Evolutionary conservation across 2,329 filamentous ascomycete genomes (phyloP).

Genomic region (Fusarium xyrophilum): DNA sequence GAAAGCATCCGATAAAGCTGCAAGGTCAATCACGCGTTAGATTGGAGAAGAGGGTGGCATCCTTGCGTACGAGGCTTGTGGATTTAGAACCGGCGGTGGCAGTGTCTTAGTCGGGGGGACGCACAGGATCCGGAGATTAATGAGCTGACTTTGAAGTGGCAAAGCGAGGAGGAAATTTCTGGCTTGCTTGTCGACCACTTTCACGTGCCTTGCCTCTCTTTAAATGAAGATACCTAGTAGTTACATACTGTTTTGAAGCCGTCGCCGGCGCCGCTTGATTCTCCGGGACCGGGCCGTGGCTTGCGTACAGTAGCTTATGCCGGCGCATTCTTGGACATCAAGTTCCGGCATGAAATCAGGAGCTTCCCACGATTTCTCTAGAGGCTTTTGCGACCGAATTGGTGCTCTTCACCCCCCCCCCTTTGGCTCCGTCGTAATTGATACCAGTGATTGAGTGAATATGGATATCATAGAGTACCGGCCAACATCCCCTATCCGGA

Average conservation of each 20-base stretch:
- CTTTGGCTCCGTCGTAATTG: not conserved
- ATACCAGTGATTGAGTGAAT: not conserved
- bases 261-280: conserved; percentile 3
- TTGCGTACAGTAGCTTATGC: not conserved
- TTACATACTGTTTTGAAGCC: not conserved
- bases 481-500: not conserved
- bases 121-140: not conserved
- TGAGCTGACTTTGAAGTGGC: not conserved
- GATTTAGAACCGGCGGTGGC: conserved; percentile 12
- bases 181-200: not conserved
- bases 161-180: not conserved
- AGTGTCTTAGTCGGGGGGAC: not conserved
- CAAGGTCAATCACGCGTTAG: not conserved
- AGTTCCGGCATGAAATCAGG: not conserved
- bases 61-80: not conserved
- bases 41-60: not conserved
- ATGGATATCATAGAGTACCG: not conserved
- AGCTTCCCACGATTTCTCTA: not conserved
- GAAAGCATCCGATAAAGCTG: conserved; percentile 2
- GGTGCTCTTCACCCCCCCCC: not conserved
- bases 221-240: not conserved
- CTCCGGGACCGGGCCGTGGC: conserved; percentile 14
- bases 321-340: not conserved
- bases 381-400: not conserved
- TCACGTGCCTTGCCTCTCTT: not conserved